These are phyloP conservation scores for Phytopythium helicoides DNA, from an alignment of 352 stramenopile genomes.

Conservation along the genomic window DNA sequence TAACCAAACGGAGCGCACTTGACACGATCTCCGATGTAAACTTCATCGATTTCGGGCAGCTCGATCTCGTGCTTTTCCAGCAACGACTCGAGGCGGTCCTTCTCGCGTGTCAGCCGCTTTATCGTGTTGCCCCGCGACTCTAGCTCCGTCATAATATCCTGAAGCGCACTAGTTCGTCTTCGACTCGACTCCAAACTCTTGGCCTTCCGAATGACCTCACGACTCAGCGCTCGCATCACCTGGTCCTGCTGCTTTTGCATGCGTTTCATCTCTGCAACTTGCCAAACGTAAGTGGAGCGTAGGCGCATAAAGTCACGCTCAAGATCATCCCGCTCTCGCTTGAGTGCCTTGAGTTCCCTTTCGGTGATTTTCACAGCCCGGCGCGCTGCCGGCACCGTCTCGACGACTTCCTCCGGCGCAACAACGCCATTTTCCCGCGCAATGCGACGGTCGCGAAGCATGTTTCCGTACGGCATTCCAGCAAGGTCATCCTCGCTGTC, in stretches of 20 bases:
- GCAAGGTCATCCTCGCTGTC: slow-evolving; percentile 25
- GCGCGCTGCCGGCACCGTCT: slow-evolving; percentile 59
- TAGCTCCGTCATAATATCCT: slow-evolving; percentile 82
- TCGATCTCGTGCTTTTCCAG: slow-evolving; percentile 36
- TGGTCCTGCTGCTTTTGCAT: slow-evolving; percentile 73
- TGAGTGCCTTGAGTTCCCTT: slow-evolving; percentile 61
- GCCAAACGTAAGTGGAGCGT: slow-evolving; percentile 57
- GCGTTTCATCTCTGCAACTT: slow-evolving; percentile 62
- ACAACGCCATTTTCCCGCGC: slow-evolving; percentile 44
- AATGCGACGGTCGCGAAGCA: slow-evolving; percentile 33
- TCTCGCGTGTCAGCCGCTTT: slow-evolving; percentile 60
- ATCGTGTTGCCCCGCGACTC: slow-evolving; percentile 52
- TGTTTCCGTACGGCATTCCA: slow-evolving; percentile 14
- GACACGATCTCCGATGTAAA: slow-evolving; percentile 63
- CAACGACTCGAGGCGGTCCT: slow-evolving; percentile 52
- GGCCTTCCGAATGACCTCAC: slow-evolving; percentile 46
- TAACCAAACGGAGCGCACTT: slow-evolving; percentile 36
- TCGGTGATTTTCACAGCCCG: slow-evolving; percentile 76
- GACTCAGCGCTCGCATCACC: slow-evolving; percentile 39
- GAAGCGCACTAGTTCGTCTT: slow-evolving; percentile 63
- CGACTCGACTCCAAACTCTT: slow-evolving; percentile 65
- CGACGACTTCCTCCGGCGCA: slow-evolving; percentile 70
- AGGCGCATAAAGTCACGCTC: slow-evolving; percentile 70
- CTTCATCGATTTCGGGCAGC: slow-evolving; percentile 56
- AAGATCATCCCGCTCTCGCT: slow-evolving; percentile 73